phyloP scores from a whole-genome alignment of 176 grass and related monocot species.

The Metroxylon sagu region DNA sequence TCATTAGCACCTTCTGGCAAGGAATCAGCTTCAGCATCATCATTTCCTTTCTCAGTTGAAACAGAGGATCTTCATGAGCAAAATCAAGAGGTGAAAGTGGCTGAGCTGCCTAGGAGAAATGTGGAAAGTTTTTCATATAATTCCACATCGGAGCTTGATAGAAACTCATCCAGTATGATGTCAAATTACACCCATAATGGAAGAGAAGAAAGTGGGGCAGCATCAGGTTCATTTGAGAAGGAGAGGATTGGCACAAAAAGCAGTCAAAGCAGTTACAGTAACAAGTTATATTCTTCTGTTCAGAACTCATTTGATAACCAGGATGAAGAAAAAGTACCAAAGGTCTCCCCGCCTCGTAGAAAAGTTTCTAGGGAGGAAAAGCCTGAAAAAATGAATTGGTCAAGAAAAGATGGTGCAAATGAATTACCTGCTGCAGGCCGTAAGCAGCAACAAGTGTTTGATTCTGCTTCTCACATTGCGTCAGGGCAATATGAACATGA shows the following conservation, averaged over 20 bases:
- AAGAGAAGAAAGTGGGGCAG: constrained; percentile 16
- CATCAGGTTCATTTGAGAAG: constrained; percentile 51
- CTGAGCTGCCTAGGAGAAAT: constrained; percentile 45
- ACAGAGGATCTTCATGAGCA: constrained; percentile 40
- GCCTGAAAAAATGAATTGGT: constrained; percentile 54
- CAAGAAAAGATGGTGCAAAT: constrained; percentile 52
- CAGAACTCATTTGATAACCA: constrained; percentile 46
- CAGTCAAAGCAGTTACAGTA: constrained; percentile 25
- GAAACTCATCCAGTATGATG: constrained; percentile 56
- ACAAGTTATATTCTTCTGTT: constrained; percentile 40
- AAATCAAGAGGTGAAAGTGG: constrained; percentile 57
- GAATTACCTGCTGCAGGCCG: constrained; percentile 32
- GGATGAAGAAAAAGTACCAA: constrained; percentile 82
- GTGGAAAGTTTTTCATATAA: constrained; percentile 46
- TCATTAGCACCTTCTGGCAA: constrained; percentile 38
- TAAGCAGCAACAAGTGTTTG: constrained; percentile 49
- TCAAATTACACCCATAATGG: constrained; percentile 57
- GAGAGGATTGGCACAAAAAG: constrained; percentile 60
- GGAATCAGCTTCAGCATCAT: constrained; percentile 43
- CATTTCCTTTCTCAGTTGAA: constrained; percentile 42
- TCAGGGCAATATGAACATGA: constrained; percentile 73
- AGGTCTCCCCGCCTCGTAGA: constrained; percentile 86
- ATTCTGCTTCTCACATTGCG: constrained; percentile 33
- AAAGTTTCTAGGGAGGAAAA: constrained; percentile 75
- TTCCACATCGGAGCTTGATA: constrained; percentile 60